Conservation (phyloP, 352 stramenopile species). For the Globisporangium radiosum region DNA sequence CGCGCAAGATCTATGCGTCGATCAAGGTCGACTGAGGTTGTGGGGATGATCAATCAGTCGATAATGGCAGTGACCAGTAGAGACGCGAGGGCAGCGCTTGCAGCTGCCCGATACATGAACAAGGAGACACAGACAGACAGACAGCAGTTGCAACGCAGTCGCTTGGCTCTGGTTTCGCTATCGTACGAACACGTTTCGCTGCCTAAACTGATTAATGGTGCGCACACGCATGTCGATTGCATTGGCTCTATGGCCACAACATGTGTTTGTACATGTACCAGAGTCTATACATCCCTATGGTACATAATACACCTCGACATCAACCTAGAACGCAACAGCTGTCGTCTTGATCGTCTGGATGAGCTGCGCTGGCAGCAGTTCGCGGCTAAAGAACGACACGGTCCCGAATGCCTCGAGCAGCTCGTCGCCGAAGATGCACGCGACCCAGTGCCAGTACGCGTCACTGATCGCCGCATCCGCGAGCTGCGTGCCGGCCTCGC, state of each 20-base stretch:
- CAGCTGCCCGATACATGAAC: too few species aligned
- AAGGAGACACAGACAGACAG: too few species aligned
- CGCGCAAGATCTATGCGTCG: slow-evolving; percentile 96
- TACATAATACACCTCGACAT: slow-evolving; percentile 17
- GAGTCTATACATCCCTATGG: neutral
- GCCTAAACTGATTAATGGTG: neutral
- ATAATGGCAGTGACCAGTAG: too few species aligned
- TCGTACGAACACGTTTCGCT: neutral
- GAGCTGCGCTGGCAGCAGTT: slow-evolving; percentile 38
- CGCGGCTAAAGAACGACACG: slow-evolving; percentile 35
- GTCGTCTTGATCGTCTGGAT: slow-evolving; percentile 42
- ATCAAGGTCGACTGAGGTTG: slow-evolving; percentile 95
- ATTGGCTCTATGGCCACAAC: too few species aligned
- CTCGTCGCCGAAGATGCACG: slow-evolving; percentile 32
- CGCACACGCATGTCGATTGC: neutral
- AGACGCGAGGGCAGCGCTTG: too few species aligned
- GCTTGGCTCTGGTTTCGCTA: too few species aligned
- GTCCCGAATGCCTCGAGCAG: slow-evolving; percentile 38
- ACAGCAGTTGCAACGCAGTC: too few species aligned
- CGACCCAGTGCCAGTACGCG: slow-evolving; percentile 30
- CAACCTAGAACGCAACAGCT: slow-evolving; percentile 9
- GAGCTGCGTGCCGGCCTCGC: slow-evolving; percentile 10
- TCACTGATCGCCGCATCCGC: slow-evolving; percentile 4
- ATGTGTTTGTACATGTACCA: neutral
- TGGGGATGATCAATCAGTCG: too few species aligned